Evolutionary conservation across 345 rosid species (phyloP), one percentile per base, ranked within the genome.

Genomic region (Turnera subulata): DNA sequence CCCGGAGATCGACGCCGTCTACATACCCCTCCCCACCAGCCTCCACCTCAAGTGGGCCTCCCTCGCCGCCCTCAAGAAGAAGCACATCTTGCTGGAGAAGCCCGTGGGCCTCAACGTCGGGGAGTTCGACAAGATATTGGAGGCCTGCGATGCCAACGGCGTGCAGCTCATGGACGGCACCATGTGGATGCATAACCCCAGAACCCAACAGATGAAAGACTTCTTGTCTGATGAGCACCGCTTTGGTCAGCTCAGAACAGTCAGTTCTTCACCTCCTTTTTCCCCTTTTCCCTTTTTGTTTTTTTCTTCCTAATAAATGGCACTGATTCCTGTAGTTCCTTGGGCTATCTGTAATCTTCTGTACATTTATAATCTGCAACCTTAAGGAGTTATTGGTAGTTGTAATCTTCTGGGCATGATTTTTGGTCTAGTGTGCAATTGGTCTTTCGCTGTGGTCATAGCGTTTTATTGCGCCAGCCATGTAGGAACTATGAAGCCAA

Each of bases 111-210:
- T 78, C 6, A 80, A 70, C 50, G 84, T 66, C 5, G 65, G 55
- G 2, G 89, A 88, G 60, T 78, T 91, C 22, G 98, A 88, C 29
- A 42, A 44, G 64, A 86, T 91, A 42, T 23, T 64, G 26, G 76
- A 65, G 64, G 89, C 85, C 18, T 86, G 98, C 46, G 86, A 79
- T 3, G 78, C 68, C 47, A 80, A 77, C 23, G 84, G 81, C 18
- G 74, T 88, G 19, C 96, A 88, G 82, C 48, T 88, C 54, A 84
- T 88, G 96, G 96, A 91, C 50, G 96, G 95, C 6, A 83, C 95
- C 48, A 84, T 82, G 93, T 86, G 95, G 98, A 63, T 91, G 70
- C 95, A 91, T 29, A 57, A 86, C 61, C 93, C 92, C 16, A 66
- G 96, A 58, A 81, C 87, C 6, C 59, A 60, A 2, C 55, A 66